A percentile compares a stretch with the other conserved stretches of the same genome.
Evolutionary conservation across 345 rosid species (phyloP).

Genomic region (Corchorus olitorius): DNA sequence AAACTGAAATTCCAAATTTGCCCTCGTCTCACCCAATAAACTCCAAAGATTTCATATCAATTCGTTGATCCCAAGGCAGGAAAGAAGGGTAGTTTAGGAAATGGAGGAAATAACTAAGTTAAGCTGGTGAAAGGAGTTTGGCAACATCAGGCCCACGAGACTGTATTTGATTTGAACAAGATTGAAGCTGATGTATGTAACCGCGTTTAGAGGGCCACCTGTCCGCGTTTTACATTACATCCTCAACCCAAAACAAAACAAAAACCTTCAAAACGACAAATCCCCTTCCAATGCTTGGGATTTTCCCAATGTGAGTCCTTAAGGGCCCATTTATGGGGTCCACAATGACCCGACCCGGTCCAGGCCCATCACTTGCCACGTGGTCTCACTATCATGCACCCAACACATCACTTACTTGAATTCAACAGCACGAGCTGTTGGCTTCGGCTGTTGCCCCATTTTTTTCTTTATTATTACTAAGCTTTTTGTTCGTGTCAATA

Average conservation of each 20-base stretch:
- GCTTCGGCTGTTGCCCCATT: background rate
- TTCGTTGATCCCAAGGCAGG: background rate
- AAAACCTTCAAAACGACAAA: constrained; percentile 13
- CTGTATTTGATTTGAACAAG: constrained; percentile 3
- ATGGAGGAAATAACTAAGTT: constrained; percentile 15
- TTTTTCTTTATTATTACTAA: background rate
- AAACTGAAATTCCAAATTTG: background rate
- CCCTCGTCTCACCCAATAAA: background rate
- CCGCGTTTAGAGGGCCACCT: constrained; percentile 35
- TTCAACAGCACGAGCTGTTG: background rate
- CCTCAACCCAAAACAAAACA: too few species aligned
- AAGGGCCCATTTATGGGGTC: background rate
- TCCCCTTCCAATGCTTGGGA: background rate
- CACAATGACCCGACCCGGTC: background rate
- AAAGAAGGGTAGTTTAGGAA: constrained; percentile 32
- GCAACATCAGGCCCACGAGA: constrained; percentile 20
- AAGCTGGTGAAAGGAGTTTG: background rate
- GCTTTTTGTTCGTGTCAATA: background rate
- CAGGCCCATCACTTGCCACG: background rate
- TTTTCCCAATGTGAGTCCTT: background rate
- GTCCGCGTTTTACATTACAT: constrained; percentile 24
- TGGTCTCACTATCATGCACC: background rate
- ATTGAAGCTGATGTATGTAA: constrained; percentile 19
- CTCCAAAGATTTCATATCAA: background rate
- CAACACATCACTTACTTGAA: constrained; percentile 10